Percentiles rank a stretch among this genome's conserved stretches.
phyloP scores from a whole-genome alignment of 129 eudicot species.

The Ambrosia trifida region DNA sequence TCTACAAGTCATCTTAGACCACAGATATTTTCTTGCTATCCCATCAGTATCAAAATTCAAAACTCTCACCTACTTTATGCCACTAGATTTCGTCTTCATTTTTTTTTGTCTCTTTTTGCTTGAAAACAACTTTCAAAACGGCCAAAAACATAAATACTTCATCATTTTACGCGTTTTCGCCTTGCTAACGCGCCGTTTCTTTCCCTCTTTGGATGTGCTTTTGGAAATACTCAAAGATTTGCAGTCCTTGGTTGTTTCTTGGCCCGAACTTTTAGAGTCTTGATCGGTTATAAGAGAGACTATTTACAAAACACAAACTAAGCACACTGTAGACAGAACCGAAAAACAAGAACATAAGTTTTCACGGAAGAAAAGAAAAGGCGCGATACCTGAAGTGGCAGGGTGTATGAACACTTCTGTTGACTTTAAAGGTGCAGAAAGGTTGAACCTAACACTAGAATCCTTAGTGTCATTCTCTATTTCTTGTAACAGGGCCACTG shows the following conservation, averaged over 20 bases:
- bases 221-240: constrained; percentile 15
- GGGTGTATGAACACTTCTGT: constrained; percentile 45
- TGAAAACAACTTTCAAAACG: constrained; percentile 5
- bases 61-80: no score
- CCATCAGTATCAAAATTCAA: background rate
- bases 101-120: constrained; percentile 20
- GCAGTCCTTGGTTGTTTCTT: constrained; percentile 27
- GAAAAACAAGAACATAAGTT: background rate
- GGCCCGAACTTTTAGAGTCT: constrained; percentile 17
- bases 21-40: constrained; percentile 1
- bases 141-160: constrained; percentile 48
- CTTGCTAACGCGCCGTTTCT: constrained; percentile 28
- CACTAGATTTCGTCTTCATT: background rate
- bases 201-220: constrained; percentile 22
- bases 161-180: constrained; percentile 44
- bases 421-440: constrained; percentile 34
- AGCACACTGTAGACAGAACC: constrained; percentile 10
- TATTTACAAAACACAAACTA: constrained; percentile 18
- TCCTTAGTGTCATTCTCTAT: constrained; percentile 38
- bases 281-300: constrained; percentile 30
- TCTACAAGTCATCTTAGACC: constrained; percentile 8
- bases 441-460: constrained; percentile 32
- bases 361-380: background rate
- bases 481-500: constrained; percentile 47
- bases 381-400: constrained; percentile 24